Evolutionary conservation across 768 basidiomycete genomes (phyloP).

Genomic region (Pulveroboletus sp.): DNA sequence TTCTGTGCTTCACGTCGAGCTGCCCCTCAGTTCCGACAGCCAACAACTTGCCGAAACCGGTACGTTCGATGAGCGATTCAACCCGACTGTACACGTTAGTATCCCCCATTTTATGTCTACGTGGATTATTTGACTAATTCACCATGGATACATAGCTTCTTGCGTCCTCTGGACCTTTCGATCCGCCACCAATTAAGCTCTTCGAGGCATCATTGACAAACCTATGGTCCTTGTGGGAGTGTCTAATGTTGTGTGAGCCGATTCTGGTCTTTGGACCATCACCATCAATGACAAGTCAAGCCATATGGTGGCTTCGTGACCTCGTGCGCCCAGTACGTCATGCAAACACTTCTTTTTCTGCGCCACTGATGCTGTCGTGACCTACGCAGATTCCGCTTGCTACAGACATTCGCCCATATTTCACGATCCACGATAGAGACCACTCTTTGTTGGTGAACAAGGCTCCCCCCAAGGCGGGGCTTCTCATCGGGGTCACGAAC

Average conservation of each 20-base stretch:
- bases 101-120: too few species aligned
- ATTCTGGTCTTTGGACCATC: slow-evolving; percentile 77
- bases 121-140: neutral
- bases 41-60: slow-evolving; percentile 64
- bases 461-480: slow-evolving; percentile 70
- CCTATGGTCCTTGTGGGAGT: slow-evolving; percentile 91
- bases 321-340: slow-evolving; percentile 70
- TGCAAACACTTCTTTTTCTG: neutral
- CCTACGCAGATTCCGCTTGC: slow-evolving; percentile 67
- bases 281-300: slow-evolving; percentile 79
- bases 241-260: slow-evolving; percentile 85
- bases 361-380: neutral
- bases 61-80: slow-evolving; percentile 47
- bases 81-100: slow-evolving; percentile 48
- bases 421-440: slow-evolving; percentile 95
- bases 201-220: slow-evolving; percentile 64
- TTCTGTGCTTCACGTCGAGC: slow-evolving; percentile 62
- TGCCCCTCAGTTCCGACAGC: slow-evolving; percentile 64
- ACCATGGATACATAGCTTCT: slow-evolving; percentile 47
- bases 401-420: slow-evolving; percentile 87
- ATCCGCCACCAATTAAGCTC: slow-evolving; percentile 52
- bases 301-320: slow-evolving; percentile 90
- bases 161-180: slow-evolving; percentile 56
- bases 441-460: slow-evolving; percentile 71
- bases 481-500: slow-evolving; percentile 83